Evolutionary conservation across 2,329 filamentous ascomycete species (phyloP), one percentile per base, ranked within the genome.

Genomic region (Fusarium musae): DNA sequence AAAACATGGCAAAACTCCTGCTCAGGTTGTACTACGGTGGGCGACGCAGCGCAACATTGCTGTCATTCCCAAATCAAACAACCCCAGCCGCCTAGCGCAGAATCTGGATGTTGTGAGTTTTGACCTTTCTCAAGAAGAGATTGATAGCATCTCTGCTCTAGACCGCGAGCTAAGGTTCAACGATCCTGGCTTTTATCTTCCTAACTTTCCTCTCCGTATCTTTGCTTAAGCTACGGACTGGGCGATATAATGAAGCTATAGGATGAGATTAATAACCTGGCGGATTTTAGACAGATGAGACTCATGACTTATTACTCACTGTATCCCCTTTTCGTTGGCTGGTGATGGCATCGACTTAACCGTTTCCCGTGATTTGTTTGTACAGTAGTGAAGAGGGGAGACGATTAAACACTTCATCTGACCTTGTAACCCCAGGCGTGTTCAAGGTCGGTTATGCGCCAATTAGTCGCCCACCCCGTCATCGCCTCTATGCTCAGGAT

Each of bases 11-110:
- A 89, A 88, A 82, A 89, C 89, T 1, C 86, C 91, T 6, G 90
- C 91, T 6, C 91, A 93, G 85, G 85, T 93, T 3, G 83, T 93
- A 63, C 84, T 93, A 53, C 84, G 91, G 34, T 93, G 91, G 91
- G 87, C 90, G 5, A 92, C 91, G 2, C 90, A 92, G 83, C 83
- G 89, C 32, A 84, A 84, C n/a, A 82, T 92, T 64, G 88, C 88
- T 32, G 89, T 92, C 63, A 91, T 91, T 61, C 90, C 90, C 68
- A 92, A 92, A 85, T 87, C 85, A 69, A 90, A 88, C 80, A 86
- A 86, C 78, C 81, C 83, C 53, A 76, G 79, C 37, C 78, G 87
- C 32, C 81, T 90, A 68, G 80, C 81, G 63, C 84, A 88, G 83
- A 91, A 91, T 81, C 79, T 91, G 75, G 87, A 90, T 68, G 85